phyloP scores from a whole-genome alignment of 1,139 yeast genomes.

The Kodamaea ohmeri region DNA sequence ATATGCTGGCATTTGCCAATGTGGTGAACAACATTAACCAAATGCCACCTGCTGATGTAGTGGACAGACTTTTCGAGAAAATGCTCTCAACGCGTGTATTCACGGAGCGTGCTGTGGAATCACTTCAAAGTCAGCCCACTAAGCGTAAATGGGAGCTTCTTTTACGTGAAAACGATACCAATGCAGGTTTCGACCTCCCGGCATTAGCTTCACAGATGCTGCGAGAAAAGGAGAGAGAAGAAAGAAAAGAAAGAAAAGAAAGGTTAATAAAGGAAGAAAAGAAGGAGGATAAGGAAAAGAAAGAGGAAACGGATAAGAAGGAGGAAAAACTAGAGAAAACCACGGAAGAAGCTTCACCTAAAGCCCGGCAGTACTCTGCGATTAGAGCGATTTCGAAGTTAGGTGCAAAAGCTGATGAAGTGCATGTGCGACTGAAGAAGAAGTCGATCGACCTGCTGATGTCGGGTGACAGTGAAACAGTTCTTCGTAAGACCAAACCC shows the following conservation, averaged over 20 bases:
- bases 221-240: constrained; percentile 4
- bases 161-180: constrained; percentile 42
- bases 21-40: constrained; percentile 32
- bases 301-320: too few relatives aligned
- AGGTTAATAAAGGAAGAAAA: not conserved
- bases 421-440: constrained; percentile 15
- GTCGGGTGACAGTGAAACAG: constrained; percentile 12
- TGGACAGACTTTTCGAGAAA: constrained; percentile 39
- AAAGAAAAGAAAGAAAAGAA: not conserved
- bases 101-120: constrained; percentile 32
- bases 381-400: constrained; percentile 16
- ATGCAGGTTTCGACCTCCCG: constrained; percentile 35
- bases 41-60: constrained; percentile 37
- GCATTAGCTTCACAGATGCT: constrained; percentile 16
- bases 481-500: constrained; percentile 20
- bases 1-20: constrained; percentile 32
- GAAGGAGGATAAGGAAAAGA: not conserved
- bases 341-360: constrained; percentile 9
- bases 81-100: constrained; percentile 40
- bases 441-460: constrained; percentile 16
- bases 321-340: not conserved
- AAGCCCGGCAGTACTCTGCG: constrained; percentile 13
- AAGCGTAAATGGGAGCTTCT: constrained; percentile 47
- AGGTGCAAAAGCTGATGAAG: constrained; percentile 14
- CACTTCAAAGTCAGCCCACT: constrained; percentile 32